A percentile compares a stretch with the other conserved stretches of the same genome.
phyloP scores from a whole-genome alignment of 768 basidiomycete species.

The Calvatia gigantea region DNA sequence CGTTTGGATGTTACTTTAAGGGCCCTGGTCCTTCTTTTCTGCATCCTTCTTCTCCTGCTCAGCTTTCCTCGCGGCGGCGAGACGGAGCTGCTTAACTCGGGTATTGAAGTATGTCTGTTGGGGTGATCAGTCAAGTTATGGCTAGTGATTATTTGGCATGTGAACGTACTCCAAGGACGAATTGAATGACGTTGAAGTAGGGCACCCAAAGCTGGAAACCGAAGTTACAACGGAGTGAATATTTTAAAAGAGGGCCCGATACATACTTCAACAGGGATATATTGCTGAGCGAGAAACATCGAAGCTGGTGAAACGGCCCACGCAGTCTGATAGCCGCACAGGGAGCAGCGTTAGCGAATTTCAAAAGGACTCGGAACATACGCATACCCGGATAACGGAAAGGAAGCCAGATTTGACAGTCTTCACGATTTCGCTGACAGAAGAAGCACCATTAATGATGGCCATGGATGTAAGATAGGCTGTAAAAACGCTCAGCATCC shows the following conservation, averaged over 20 bases:
- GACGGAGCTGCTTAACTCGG: slow-evolving; percentile 59
- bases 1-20: not conserved
- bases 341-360: not conserved
- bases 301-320: slow-evolving; percentile 80
- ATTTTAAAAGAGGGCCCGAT: not conserved
- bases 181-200: slow-evolving; percentile 79
- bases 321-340: slow-evolving; percentile 52
- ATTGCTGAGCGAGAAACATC: slow-evolving; percentile 73
- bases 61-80: slow-evolving; percentile 50
- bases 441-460: slow-evolving; percentile 76
- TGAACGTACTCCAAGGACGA: slow-evolving; percentile 66
- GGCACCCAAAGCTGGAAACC: slow-evolving; percentile 74
- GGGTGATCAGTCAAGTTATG: slow-evolving; percentile 7
- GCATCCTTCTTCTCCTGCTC: slow-evolving; percentile 34
- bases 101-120: slow-evolving; percentile 70
- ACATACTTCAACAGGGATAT: slow-evolving; percentile 72
- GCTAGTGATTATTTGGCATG: not conserved
- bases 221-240: slow-evolving; percentile 7
- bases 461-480: slow-evolving; percentile 81
- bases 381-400: slow-evolving; percentile 63
- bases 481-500: slow-evolving; percentile 19
- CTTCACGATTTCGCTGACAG: slow-evolving; percentile 56
- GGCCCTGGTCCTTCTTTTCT: slow-evolving; percentile 25
- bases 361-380: not conserved
- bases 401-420: slow-evolving; percentile 74